phyloP scores from a whole-genome alignment of 257 asterid genomes.

The Ligustrum vulgare region DNA sequence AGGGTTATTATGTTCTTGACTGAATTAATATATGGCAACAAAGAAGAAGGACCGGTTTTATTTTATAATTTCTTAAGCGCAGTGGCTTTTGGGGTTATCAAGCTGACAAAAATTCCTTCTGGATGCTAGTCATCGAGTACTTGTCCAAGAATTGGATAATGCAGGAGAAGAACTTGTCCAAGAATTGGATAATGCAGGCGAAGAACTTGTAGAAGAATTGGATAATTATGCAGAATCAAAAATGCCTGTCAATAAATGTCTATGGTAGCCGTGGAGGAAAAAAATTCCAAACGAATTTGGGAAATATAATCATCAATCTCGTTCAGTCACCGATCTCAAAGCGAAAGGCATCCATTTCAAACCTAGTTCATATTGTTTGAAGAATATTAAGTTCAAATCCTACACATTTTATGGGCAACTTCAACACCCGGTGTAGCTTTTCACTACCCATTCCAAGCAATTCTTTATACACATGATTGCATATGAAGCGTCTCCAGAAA shows the following conservation, averaged over 20 bases:
- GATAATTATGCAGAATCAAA: too few relatives aligned
- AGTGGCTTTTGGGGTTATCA: neutral
- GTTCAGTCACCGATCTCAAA: slow-evolving; percentile 20
- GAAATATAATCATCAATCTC: neutral
- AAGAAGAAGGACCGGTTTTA: neutral
- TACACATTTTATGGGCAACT: neutral
- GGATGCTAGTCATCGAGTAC: neutral
- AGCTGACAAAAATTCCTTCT: neutral
- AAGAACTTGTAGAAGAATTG: too few relatives aligned
- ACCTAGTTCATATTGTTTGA: slow-evolving; percentile 18
- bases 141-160: neutral
- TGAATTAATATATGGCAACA: neutral
- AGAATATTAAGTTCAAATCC: slow-evolving; percentile 16
- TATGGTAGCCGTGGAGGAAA: too few relatives aligned
- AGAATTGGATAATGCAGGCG: too few relatives aligned
- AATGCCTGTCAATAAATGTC: too few relatives aligned
- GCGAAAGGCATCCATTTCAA: slow-evolving; percentile 24
- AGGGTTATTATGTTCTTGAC: slow-evolving; percentile 11
- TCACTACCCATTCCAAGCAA: neutral
- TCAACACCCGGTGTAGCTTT: slow-evolving; percentile 6
- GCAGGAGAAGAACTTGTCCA: too few relatives aligned
- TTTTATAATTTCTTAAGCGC: neutral
- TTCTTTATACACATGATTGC: slow-evolving; percentile 7
- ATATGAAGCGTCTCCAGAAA: slow-evolving; percentile 24
- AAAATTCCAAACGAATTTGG: neutral